Base-by-base conservation (phyloP, 2,329 filamentous ascomycete genomes). In the Fusarium avenaceum region DNA sequence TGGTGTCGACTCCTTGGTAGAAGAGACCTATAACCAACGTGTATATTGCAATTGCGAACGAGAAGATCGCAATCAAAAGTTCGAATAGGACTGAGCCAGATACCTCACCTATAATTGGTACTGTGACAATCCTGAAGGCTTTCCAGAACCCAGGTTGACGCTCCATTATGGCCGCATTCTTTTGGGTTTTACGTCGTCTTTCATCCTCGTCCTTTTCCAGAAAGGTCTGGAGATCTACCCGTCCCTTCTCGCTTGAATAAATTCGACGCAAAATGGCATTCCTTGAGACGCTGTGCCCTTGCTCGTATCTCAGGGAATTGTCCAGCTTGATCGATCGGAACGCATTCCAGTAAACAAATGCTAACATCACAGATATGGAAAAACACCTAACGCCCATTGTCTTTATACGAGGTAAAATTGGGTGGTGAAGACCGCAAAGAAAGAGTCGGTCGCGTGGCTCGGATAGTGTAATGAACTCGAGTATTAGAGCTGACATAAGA, bases 281-380 rank as follows among this genome's bases (percentile, higher is more conserved):
- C 24, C 32, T 65, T 15, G 30, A 51, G 1, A 45, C 53, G 17
- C 26, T 57, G 6, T 22, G 49, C 19, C 57, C 45, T n/a, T 38
- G 17, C 6, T 35, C 38, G 39, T 46, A 58, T 11, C 28, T 46
- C 8, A 51, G 40, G 15, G 51, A 50, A 3, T 22, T 35, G 14
- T 64, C 45, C 22, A 62, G 15, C 33, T 35, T 53, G 42, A 57
- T 66, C n/a, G 56, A 50, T 28, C 57, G 50, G 15, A 66, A 54
- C 7, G 40, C 57, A 15, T 66, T 66, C 63, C 63, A 66, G 13
- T 66, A 67, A 28, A 67, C 24, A 43, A 58, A 57, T 4, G 20
- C 26, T 14, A 64, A 19, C 20, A 64, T 19, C 20, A 58, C 22
- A 47, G 35, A 32, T 38, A 64, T 58, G 10, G 51, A 45, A 15